Evolutionary conservation across 164 flowering plant species (phyloP), one percentile per base, ranked within the genome.

Genomic region (Stephania japonica): DNA sequence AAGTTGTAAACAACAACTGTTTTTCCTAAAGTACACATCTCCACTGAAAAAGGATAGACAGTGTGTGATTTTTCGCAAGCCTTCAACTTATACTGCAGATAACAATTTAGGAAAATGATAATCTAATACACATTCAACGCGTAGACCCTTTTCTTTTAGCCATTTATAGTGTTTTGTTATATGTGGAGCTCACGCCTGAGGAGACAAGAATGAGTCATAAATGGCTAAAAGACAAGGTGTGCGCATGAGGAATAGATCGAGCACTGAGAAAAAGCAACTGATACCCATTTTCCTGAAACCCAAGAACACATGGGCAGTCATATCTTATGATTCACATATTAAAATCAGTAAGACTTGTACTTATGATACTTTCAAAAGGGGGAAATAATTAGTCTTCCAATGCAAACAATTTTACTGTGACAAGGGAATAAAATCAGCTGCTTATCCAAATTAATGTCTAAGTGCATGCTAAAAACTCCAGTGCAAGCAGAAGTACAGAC

Each of bases 191-290:
- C 38, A 81, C 63, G 99, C 94, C 83, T n/a, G n/a, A n/a, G n/a
- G n/a, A n/a, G n/a, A n/a, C n/a, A n/a, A n/a, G n/a, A n/a, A n/a
- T n/a, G n/a, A n/a, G n/a, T n/a, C n/a, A n/a, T n/a, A n/a, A n/a
- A n/a, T n/a, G n/a, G n/a, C n/a, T n/a, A n/a, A n/a, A n/a, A n/a
- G n/a, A n/a, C n/a, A n/a, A n/a, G n/a, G n/a, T n/a, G n/a, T n/a
- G n/a, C n/a, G n/a, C n/a, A n/a, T 93, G 99, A 70, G 97, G 86
- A 73, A 96, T 96, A 38, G 99, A 83, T 59, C 99, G 97, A 68
- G 99, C 99, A 84, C 99, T 96, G 6, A 96, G 91, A 75, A 93
- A 96, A 76, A 96, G 91, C 77, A 96, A 64, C 69, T 96, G 90
- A 83, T 93, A 96, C 25, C 98, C 99, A 82, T 96, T 96, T 80